phyloP scores from a whole-genome alignment of 352 stramenopile species.

The Phytophthora megakarya region DNA sequence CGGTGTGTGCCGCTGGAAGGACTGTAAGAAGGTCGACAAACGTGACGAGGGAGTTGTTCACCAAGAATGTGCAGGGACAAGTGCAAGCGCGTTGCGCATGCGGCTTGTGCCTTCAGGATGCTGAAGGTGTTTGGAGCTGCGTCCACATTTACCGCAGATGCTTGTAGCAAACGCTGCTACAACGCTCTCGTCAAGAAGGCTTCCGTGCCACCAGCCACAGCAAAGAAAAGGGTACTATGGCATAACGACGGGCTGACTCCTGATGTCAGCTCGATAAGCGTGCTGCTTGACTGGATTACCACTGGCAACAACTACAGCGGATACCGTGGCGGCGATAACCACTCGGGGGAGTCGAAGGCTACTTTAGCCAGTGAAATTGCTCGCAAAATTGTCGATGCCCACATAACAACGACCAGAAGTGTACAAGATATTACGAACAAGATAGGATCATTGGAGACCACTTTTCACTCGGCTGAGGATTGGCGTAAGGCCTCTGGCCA shows the following conservation, averaged over 20 bases:
- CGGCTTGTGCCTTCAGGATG: too few relatives aligned
- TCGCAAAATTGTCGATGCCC: background rate
- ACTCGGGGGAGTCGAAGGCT: too few relatives aligned
- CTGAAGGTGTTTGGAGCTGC: too few relatives aligned
- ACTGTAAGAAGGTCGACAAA: too few relatives aligned
- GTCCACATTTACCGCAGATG: too few relatives aligned
- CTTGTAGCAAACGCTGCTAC: too few relatives aligned
- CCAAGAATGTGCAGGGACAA: too few relatives aligned
- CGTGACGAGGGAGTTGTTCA: background rate
- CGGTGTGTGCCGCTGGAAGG: too few relatives aligned
- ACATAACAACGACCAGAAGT: background rate
- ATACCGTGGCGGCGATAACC: background rate
- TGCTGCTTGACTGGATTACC: background rate
- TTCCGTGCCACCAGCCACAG: too few relatives aligned
- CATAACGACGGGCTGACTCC: background rate
- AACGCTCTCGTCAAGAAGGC: too few relatives aligned
- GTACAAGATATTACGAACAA: constrained; percentile 11
- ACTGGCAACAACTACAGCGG: background rate
- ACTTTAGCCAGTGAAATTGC: background rate
- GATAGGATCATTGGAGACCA: background rate
- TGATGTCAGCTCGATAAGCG: background rate
- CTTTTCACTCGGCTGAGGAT: constrained; percentile 3
- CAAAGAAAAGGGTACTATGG: too few relatives aligned
- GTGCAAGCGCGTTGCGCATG: too few relatives aligned
- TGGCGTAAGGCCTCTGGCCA: background rate